Evolutionary conservation across 495 filamentous ascomycete species (phyloP).

Genomic region (Aspergillus campestris): DNA sequence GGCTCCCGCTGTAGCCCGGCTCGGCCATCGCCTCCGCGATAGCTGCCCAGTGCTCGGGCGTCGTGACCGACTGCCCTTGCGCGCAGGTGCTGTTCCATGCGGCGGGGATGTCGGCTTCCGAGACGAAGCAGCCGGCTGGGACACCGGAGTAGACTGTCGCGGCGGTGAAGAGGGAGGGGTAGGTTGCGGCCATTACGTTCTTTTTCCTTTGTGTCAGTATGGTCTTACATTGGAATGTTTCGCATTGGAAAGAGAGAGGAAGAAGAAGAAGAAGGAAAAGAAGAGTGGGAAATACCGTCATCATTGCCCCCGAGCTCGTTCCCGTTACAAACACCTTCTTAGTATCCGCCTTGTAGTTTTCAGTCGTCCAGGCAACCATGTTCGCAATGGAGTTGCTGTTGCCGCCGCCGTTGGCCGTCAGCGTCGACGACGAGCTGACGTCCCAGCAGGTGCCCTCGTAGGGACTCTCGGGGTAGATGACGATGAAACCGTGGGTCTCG

Average conservation of each 20-base stretch:
- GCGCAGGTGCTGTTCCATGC: slow-evolving; percentile 35
- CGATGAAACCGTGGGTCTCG: slow-evolving; percentile 47
- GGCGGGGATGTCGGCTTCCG: slow-evolving; percentile 31
- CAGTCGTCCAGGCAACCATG: slow-evolving; percentile 49
- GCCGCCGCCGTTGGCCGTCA: slow-evolving; percentile 50
- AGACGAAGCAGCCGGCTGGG: slow-evolving; percentile 51
- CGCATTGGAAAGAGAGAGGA: too few relatives aligned
- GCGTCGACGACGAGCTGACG: slow-evolving; percentile 42
- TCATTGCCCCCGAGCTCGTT: slow-evolving; percentile 48
- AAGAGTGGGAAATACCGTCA: slow-evolving; percentile 28
- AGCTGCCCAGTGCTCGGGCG: slow-evolving; percentile 41
- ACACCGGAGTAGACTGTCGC: slow-evolving; percentile 52
- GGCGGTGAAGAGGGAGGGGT: slow-evolving; percentile 50
- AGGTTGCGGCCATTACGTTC: slow-evolving; percentile 49
- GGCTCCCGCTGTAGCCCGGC: slow-evolving; percentile 44
- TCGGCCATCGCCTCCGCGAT: slow-evolving; percentile 41
- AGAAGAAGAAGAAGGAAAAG: neutral
- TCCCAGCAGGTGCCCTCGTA: slow-evolving; percentile 51
- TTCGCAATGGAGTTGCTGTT: slow-evolving; percentile 51
- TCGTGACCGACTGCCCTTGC: slow-evolving; percentile 35
- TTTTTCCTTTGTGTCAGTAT: neutral
- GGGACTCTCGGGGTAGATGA: slow-evolving; percentile 46
- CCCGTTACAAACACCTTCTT: slow-evolving; percentile 45
- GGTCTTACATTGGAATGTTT: neutral
- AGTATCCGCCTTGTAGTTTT: slow-evolving; percentile 40